Percentiles rank a stretch among this genome's conserved stretches.
These are phyloP conservation scores for Pythium scleroteichum DNA, from an alignment of 352 stramenopile species.

Conservation along the genomic window DNA sequence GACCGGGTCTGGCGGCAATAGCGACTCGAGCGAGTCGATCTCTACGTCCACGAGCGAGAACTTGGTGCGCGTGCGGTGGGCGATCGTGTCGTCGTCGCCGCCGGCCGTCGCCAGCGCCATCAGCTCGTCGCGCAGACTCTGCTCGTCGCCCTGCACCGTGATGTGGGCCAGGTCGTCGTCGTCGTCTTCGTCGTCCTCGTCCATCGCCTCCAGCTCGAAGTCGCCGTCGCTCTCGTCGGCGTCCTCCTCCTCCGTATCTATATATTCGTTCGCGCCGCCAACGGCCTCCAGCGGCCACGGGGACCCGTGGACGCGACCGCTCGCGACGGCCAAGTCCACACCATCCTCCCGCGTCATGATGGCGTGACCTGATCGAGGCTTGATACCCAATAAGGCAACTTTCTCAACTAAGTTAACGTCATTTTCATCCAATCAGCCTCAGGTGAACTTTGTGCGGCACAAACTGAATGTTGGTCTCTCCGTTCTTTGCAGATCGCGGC, in stretches of 20 bases:
- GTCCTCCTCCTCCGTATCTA: conserved; percentile 12
- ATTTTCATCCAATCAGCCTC: conserved; percentile 6
- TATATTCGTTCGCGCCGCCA: neutral
- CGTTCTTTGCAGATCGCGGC: neutral
- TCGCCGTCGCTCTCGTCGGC: conserved; percentile 25
- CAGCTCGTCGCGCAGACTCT: conserved; percentile 10
- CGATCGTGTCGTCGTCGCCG: conserved; percentile 49
- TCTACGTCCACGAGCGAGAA: conserved; percentile 74
- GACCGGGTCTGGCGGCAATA: conserved; percentile 34
- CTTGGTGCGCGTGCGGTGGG: conserved; percentile 69
- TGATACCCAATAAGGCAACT: neutral
- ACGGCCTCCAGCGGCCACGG: neutral
- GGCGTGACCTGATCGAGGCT: neutral
- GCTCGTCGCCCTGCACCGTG: neutral
- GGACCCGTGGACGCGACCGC: no score
- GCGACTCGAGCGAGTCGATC: conserved; percentile 71
- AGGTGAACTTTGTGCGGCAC: neutral
- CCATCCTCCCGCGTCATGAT: conserved; percentile 15
- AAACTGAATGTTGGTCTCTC: neutral
- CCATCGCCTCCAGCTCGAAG: conserved; percentile 29
- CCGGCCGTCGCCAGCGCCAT: conserved; percentile 3
- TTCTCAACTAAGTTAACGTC: neutral
- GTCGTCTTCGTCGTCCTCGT: conserved; percentile 27
- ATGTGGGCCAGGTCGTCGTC: conserved; percentile 1
- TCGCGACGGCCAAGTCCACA: neutral